These are phyloP conservation scores for Talaromyces sp. DNA, from an alignment of 2,329 filamentous ascomycete species.

Conservation along the genomic window DNA sequence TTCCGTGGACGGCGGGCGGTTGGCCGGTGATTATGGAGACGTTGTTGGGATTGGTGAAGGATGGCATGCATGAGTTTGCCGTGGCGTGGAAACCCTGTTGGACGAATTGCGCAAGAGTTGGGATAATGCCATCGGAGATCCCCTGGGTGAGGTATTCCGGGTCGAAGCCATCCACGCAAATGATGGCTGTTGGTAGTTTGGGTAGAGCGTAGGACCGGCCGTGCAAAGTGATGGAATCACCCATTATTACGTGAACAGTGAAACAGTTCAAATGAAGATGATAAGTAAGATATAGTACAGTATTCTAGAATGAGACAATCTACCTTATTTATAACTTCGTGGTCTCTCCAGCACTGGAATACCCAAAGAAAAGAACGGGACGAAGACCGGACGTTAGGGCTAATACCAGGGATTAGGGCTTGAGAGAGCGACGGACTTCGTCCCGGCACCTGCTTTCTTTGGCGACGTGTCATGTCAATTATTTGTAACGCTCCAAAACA, in stretches of 20 bases:
- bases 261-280: neutral
- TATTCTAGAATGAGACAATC: too few species aligned
- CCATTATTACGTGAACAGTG: neutral
- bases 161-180: constrained; percentile 46
- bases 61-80: constrained; percentile 42
- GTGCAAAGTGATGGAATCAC: constrained; percentile 21
- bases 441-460: neutral
- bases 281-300: neutral
- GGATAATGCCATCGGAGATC: constrained; percentile 33
- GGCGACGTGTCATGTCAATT: too few species aligned
- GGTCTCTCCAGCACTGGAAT: neutral
- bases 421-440: neutral
- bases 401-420: neutral
- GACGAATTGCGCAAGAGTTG: constrained; percentile 31
- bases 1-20: constrained; percentile 40
- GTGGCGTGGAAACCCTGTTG: constrained; percentile 38
- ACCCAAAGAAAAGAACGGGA: neutral
- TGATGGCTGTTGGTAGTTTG: constrained; percentile 36
- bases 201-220: constrained; percentile 31
- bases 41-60: constrained; percentile 47
- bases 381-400: neutral
- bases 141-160: constrained; percentile 40
- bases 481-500: too few species aligned
- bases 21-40: constrained; percentile 45
- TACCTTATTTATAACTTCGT: too few species aligned